Conservation (phyloP, 2,329 filamentous ascomycete species). For the Microcyclospora tardicrescens region DNA sequence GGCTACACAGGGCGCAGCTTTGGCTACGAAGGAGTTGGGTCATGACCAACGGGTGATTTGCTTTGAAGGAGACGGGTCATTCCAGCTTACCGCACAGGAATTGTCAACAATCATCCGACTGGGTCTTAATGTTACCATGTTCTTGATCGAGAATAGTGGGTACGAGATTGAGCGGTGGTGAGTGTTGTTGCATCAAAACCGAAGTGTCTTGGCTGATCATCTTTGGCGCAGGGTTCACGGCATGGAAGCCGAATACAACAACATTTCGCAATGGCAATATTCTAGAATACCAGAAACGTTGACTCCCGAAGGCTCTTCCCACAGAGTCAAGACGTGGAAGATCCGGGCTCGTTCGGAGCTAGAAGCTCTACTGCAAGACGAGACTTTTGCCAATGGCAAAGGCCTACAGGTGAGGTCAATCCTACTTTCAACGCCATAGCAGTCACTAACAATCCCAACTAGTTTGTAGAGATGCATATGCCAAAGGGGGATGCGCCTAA, state of each 20-base stretch:
- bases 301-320: conserved; percentile 1
- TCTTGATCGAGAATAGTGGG: conserved; percentile 30
- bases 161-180: conserved; percentile 32
- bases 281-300: conserved; percentile 4
- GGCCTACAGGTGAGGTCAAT: conserved; percentile 1
- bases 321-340: conserved; percentile 5
- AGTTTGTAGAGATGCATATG: too few species aligned
- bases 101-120: conserved; percentile 44
- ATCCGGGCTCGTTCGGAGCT: conserved; percentile 4
- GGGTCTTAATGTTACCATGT: conserved; percentile 21
- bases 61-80: conserved; percentile 79
- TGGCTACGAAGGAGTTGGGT: conserved; percentile 56
- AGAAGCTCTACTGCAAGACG: conserved; percentile 4
- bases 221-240: conserved; percentile 40
- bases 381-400: conserved; percentile 5
- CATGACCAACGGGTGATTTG: conserved; percentile 51
- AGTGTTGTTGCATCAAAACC: too few species aligned
- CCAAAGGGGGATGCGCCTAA: too few species aligned
- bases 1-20: conserved; percentile 53
- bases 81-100: conserved; percentile 57
- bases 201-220: too few species aligned
- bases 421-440: too few species aligned
- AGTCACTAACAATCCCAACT: too few species aligned
- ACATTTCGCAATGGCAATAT: conserved; percentile 17
- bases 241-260: conserved; percentile 40